Percentiles rank a stretch among this genome's conserved stretches.
Conservation (phyloP, 2,329 filamentous ascomycete genomes). For the Didymella keratinophila region DNA sequence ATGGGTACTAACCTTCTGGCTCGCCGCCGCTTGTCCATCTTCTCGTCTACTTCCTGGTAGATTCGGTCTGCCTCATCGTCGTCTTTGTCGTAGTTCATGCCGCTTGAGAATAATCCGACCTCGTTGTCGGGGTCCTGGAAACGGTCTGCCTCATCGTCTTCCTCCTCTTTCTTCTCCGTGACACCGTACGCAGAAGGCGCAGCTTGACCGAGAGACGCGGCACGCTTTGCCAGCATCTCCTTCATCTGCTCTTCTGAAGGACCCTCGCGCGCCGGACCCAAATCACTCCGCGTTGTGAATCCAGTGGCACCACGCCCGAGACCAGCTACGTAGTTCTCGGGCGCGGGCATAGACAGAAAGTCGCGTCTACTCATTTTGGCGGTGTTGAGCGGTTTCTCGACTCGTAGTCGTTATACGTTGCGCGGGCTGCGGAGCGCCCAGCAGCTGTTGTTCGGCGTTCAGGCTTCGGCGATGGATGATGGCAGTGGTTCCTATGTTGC, state of each 20-base stretch:
- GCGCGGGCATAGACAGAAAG: conserved; percentile 81
- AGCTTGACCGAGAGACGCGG: conserved; percentile 78
- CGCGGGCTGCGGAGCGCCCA: conserved; percentile 11
- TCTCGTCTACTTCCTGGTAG: conserved; percentile 94
- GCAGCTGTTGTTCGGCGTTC: conserved; percentile 2
- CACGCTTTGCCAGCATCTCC: conserved; percentile 92
- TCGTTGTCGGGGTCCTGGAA: conserved; percentile 98
- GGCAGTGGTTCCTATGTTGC: background rate
- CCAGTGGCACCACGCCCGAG: conserved; percentile 97
- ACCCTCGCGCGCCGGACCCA: conserved; percentile 92
- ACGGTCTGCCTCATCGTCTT: conserved; percentile 75
- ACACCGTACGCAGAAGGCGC: conserved; percentile 77
- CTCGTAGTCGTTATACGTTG: conserved; percentile 1
- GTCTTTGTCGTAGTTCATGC: conserved; percentile 89
- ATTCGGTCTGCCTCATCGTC: conserved; percentile 98
- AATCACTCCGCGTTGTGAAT: conserved; percentile 95
- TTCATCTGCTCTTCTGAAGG: conserved; percentile 99
- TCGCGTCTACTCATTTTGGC: conserved; percentile 73
- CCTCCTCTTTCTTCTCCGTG: conserved; percentile 71
- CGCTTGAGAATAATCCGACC: conserved; percentile 91
- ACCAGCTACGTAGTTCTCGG: conserved; percentile 79
- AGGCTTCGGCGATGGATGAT: background rate
- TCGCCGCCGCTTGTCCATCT: conserved; percentile 90
- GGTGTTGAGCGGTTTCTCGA: conserved; percentile 12
- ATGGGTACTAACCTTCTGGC: conserved; percentile 77